Evolutionary conservation across 2,329 filamentous ascomycete species (phyloP), one percentile per base, ranked within the genome.

Genomic region (Arthrinium puccinioides): DNA sequence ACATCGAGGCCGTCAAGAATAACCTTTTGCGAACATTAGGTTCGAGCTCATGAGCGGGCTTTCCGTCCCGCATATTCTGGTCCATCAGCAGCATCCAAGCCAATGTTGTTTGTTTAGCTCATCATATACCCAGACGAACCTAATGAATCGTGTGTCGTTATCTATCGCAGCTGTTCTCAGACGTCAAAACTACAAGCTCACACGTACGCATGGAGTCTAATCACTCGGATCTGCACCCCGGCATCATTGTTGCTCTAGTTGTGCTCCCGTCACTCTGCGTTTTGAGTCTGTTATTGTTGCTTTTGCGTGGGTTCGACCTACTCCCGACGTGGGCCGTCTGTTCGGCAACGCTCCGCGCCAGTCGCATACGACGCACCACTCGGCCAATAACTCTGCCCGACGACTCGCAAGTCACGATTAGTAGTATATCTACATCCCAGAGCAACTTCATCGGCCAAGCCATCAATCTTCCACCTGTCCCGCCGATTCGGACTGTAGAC

Each of bases 1-100:
- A 79, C 26, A 60, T 82, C 10, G 70, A 76, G 32, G 64, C 66
- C 3, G 64, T 79, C 25, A 79, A 76, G 51, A 69, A 76, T 37
- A 77, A 76, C 40, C 60, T 83, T 13, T 59, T 69, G 33, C 70
- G 72, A 44, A 77, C 71, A 13, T 50, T 36, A 24, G 33, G n/a
- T n/a, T n/a, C n/a, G n/a, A n/a, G n/a, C n/a, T n/a, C n/a, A n/a
- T n/a, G n/a, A n/a, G n/a, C 13, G 25, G 25, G 25, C 9, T 8
- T 14, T 7, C 25, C 25, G 6, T 27, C 25, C 25, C 15, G 24
- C 11, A 26, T 4, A 26, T 3, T 27, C 9, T n/a, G 25, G 25
- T 13, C 25, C 25, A n/a, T n/a, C n/a, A n/a, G n/a, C 5, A 27
- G 14, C 5, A 27, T 11, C 5, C 10, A 14, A 27, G 25, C 25